Base-by-base conservation (phyloP, 2,329 filamentous ascomycete species). In the Microcera coccophila region DNA sequence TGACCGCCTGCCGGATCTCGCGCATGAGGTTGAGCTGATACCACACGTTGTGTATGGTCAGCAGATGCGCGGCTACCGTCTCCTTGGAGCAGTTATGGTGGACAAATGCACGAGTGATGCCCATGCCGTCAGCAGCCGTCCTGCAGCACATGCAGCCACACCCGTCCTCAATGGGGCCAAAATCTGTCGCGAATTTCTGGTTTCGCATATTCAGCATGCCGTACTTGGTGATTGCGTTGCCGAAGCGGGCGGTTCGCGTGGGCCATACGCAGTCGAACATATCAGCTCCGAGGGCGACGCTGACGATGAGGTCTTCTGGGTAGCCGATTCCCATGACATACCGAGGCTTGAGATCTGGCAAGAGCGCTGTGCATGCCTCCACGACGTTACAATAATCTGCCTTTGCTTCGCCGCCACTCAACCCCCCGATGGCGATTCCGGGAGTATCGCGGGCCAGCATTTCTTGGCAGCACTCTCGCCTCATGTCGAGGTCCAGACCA, bases 181-280 rank as follows among this genome's bases (percentile, higher is more conserved):
- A 95, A 66, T 97, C 91, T 48, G 79, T 70, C 1, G 87, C 81
- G 61, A 82, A 96, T 34, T 74, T 73, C 19, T 83, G 78, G 62
- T 91, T 83, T 48, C 87, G 84, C 36, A 98, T 71, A 63, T 95
- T 96, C 35, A 96, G 70, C n/a, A 88, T 79, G 10, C 93, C 94
- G 32, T 73, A 58, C 42, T 81, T 78, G 3, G 91, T 96, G 45
- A 98, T 80, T 28, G 91, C 93, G 61, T 96, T 96, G 46, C 94
- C 93, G 61, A 98, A 98, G 24, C 93, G 82, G 62, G 93, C 93
- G 26, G 93, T 98, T 41, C 93, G 78, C 4, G 93, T 97, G 2
- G 93, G 94, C 93, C 93, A 98, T 5, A 98, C 93, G 62, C 94
- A 98, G 68, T 98, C 93, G 63, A 98, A 98, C 93, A 98, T 98